Evolutionary conservation across 768 basidiomycete species (phyloP), one percentile per base, ranked within the genome.

Genomic region (Psilocybe sp.): DNA sequence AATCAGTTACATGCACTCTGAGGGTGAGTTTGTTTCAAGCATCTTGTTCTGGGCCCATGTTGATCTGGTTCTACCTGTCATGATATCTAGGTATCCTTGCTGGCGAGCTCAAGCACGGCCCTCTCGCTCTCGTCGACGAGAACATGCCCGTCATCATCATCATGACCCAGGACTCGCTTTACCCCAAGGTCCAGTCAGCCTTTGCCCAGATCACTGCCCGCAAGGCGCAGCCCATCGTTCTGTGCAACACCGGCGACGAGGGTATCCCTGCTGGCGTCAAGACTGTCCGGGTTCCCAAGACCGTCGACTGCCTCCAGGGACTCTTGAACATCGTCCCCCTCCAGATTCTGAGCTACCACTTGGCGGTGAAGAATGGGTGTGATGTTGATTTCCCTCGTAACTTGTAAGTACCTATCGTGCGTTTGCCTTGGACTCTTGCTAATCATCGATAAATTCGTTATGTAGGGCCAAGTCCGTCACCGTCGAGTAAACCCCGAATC

Each of bases 311-410:
- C 60, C 72, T 98, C 46, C 97, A 99, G 72, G 97, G 97, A 16
- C 66, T 99, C 59, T 72, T 99, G 69, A 99, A 98, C 75, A 89
- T 99, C 69, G 87, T 98, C 50, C 97, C 97, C 36, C 78, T 99
- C 53, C 97, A 98, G 67, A 77, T 99, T 54, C 78, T 98, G 51
- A 92, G 90, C 55, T 99, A 99, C 71, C 95, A 98, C 73, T 73
- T 99, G 53, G 96, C 96, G 3, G 85, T 98, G 60, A 88, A 81
- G 76, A 93, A 93, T 65, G 97, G 95, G 31, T 94, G 91, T 57
- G 96, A 98, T 65, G 96, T 98, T 58, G 96, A 99, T 68, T 97
- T 97, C 86, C 96, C 96, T 38, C 79, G 96, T 64, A 98, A 98
- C 77, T 74, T 98, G 87, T 91, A 64, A 28, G 23, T 28, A 28